phyloP scores from a whole-genome alignment of 176 grass and related monocot species.

The Dendrocalamus sinicus region DNA sequence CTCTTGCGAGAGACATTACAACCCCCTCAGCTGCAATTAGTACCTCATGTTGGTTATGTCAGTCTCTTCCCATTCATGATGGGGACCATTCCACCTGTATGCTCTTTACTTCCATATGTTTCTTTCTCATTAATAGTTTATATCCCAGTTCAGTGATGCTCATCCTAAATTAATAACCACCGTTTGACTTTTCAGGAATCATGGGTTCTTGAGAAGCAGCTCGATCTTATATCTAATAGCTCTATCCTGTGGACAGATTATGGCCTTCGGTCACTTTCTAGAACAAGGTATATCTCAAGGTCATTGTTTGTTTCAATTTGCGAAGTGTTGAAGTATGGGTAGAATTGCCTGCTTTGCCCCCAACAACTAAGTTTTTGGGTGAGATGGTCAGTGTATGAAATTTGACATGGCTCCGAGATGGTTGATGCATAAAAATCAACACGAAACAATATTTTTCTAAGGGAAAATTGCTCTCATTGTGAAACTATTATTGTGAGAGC shows the following conservation, averaged over 20 bases:
- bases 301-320: conserved; percentile 4
- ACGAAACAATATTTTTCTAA: too few relatives aligned
- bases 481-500: too few relatives aligned
- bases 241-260: conserved; percentile 95
- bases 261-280: conserved; percentile 89
- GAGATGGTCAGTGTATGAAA: not conserved
- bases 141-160: conserved; percentile 14
- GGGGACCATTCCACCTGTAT: conserved; percentile 90
- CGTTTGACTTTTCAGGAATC: conserved; percentile 63
- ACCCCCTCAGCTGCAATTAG: conserved; percentile 68
- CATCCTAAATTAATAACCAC: conserved; percentile 12
- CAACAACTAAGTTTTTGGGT: not conserved
- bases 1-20: conserved; percentile 80
- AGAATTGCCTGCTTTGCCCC: too few relatives aligned
- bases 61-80: conserved; percentile 98
- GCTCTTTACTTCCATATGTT: conserved; percentile 29
- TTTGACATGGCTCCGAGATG: not conserved
- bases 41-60: conserved; percentile 98
- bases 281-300: conserved; percentile 64
- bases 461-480: too few relatives aligned
- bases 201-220: conserved; percentile 87
- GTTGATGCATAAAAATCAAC: not conserved
- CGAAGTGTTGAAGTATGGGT: not conserved
- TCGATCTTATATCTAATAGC: conserved; percentile 79
- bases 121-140: conserved; percentile 25